Conservation (phyloP, 1,139 yeast species). For the Zygoascus hellenicus region DNA sequence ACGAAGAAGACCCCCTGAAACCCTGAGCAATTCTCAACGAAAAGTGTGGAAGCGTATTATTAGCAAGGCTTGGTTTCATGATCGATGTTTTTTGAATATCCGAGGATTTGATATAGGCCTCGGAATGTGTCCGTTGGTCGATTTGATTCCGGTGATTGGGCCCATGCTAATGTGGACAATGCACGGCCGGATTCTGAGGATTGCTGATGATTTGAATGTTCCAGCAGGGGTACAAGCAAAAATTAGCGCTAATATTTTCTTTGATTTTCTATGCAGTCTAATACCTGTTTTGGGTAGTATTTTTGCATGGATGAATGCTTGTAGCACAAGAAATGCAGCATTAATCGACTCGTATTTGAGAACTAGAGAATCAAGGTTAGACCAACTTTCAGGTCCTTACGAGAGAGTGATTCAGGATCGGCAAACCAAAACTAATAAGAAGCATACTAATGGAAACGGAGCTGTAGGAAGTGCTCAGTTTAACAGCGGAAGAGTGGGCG, state of each 20-base stretch:
- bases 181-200: slow-evolving; percentile 57
- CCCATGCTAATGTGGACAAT: slow-evolving; percentile 74
- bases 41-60: slow-evolving; percentile 69
- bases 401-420: slow-evolving; percentile 14
- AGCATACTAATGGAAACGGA: not conserved
- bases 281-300: slow-evolving; percentile 76
- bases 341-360: slow-evolving; percentile 44
- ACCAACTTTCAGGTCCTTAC: slow-evolving; percentile 21
- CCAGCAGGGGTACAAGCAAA: slow-evolving; percentile 58
- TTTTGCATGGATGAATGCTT: slow-evolving; percentile 73
- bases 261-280: slow-evolving; percentile 67
- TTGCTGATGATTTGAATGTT: slow-evolving; percentile 54
- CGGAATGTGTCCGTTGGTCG: slow-evolving; percentile 56
- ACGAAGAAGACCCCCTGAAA: slow-evolving; percentile 53
- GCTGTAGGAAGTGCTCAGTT: not conserved
- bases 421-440: slow-evolving; percentile 5
- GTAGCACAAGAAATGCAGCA: slow-evolving; percentile 88
- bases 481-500: not conserved
- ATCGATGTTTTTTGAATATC: slow-evolving; percentile 66
- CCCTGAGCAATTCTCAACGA: slow-evolving; percentile 56
- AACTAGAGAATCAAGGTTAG: slow-evolving; percentile 18
- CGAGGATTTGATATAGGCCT: slow-evolving; percentile 72
- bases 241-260: slow-evolving; percentile 64
- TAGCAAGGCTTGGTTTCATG: slow-evolving; percentile 78
- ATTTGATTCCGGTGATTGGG: slow-evolving; percentile 71